Conservation (phyloP, 108 stramenopile genomes). For the Discostella stelligeroides region DNA sequence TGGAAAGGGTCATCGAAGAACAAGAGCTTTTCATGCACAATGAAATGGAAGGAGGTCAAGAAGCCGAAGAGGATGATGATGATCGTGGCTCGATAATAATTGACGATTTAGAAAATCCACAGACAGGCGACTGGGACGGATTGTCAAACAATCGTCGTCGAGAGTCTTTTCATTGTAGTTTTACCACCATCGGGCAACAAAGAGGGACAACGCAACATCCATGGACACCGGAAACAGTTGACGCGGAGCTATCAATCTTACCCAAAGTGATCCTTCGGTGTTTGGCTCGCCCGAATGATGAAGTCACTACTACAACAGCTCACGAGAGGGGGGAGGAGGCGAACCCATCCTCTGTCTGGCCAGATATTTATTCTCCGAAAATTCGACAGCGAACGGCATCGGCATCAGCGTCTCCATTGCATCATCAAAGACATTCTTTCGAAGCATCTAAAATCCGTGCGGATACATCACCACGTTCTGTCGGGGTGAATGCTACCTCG, state of each 20-base stretch:
- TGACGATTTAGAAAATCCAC: conserved; percentile 29
- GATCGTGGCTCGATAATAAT: conserved; percentile 1
- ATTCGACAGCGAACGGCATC: no score
- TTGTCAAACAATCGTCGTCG: not conserved
- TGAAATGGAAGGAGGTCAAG: not conserved
- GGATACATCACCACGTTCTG: no score
- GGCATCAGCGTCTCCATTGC: no score
- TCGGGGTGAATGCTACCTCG: no score
- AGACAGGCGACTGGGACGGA: conserved; percentile 4
- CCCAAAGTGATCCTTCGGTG: conserved; percentile 24
- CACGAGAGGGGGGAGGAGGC: conserved; percentile 4
- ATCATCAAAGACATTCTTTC: no score
- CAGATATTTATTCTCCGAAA: not conserved
- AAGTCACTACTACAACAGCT: not conserved
- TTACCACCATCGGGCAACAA: not conserved
- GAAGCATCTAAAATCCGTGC: no score
- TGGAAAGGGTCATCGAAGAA: conserved; percentile 23
- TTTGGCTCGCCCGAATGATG: not conserved
- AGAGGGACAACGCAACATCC: not conserved
- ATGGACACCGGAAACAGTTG: conserved; percentile 34
- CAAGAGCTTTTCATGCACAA: conserved; percentile 9
- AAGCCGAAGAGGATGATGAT: conserved; percentile 4
- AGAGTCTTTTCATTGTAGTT: not conserved
- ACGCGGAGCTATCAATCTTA: conserved; percentile 34
- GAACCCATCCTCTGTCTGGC: not conserved